Evolutionary conservation across 2,329 filamentous ascomycete genomes (phyloP).

Genomic region (Trichothecium roseum): DNA sequence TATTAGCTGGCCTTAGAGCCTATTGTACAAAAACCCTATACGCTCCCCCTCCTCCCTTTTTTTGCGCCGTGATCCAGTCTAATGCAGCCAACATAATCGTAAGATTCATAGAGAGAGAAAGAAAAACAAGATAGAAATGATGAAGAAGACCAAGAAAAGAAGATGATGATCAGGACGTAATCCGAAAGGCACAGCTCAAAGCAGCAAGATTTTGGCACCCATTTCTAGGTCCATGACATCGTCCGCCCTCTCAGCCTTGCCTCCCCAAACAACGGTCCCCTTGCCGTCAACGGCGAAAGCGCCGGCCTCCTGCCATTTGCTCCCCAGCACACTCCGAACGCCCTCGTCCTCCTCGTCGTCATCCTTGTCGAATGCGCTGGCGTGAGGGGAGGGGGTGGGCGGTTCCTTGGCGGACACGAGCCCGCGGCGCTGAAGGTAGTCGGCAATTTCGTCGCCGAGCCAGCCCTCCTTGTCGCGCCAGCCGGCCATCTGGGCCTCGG

Average conservation of each 20-base stretch:
- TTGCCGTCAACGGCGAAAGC: constrained; percentile 40
- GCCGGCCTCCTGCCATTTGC: constrained; percentile 46
- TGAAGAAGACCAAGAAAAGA: neutral
- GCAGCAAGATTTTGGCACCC: constrained; percentile 24
- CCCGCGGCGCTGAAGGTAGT: constrained; percentile 28
- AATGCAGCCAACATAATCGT: too few species aligned
- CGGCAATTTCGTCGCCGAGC: constrained; percentile 40
- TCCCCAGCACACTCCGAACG: constrained; percentile 35
- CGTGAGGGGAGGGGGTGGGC: constrained; percentile 6
- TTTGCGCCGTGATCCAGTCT: too few species aligned
- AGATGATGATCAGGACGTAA: neutral
- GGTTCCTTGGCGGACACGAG: constrained; percentile 21
- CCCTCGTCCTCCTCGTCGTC: constrained; percentile 20
- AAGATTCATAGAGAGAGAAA: neutral
- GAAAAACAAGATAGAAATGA: constrained; percentile 1
- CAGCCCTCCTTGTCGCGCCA: constrained; percentile 43
- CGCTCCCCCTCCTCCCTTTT: neutral
- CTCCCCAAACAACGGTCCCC: constrained; percentile 39
- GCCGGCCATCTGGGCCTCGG: constrained; percentile 37
- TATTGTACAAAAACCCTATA: neutral
- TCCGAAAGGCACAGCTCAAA: constrained; percentile 7
- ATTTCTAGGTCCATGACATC: constrained; percentile 45
- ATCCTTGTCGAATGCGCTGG: neutral
- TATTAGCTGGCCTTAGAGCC: neutral
- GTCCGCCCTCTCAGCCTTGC: constrained; percentile 35